Evolutionary conservation across 495 filamentous ascomycete species (phyloP), one percentile per base, ranked within the genome.

Genomic region (Neurospora sp.): DNA sequence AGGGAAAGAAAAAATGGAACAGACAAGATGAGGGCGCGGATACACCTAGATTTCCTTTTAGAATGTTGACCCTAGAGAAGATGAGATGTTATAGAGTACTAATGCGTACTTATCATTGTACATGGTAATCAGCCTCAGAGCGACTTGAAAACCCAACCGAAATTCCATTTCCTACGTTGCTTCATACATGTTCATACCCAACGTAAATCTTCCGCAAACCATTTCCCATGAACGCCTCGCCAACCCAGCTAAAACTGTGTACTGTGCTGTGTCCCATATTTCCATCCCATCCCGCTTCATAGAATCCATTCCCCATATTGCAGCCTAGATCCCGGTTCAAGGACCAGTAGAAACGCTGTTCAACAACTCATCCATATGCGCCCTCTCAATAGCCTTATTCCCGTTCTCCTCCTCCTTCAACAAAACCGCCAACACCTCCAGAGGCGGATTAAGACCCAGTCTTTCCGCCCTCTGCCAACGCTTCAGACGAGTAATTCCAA

Each of bases 361-460:
- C 86, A 97, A 85, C 75, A 97, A 78, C 78, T 92, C 90, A 81
- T 98, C 96, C 71, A 98, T 89, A 81, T 93, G 88, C 40, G 94
- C 92, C 74, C 84, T 83, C 80, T 97, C 87, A 31, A 79, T 75
- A 48, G 75, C 79, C 69, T 78, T 79, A 2, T 78, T 77, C 9
- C 86, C 85, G 42, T 84, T 84, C 8, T 88, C 82, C 76, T 92
- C 87, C 75, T 95, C 89, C 78, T 88, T 91, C 72, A 97, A 76
- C 44, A 98, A 79, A 31, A 97, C 92, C 0, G 93, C 92, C 4
- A 98, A 85, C n/a, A 98, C 94, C 81, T 98, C 94, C 40, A 97
- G 86, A 1, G 96, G 96, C 0, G 96, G 96, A 44, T 92, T 87
- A 69, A 99, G 82, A 1, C 91, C 91, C 66, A 99, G 82, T 66